phyloP scores from a whole-genome alignment of 2,329 filamentous ascomycete genomes.

The Colletotrichum noveboracense region DNA sequence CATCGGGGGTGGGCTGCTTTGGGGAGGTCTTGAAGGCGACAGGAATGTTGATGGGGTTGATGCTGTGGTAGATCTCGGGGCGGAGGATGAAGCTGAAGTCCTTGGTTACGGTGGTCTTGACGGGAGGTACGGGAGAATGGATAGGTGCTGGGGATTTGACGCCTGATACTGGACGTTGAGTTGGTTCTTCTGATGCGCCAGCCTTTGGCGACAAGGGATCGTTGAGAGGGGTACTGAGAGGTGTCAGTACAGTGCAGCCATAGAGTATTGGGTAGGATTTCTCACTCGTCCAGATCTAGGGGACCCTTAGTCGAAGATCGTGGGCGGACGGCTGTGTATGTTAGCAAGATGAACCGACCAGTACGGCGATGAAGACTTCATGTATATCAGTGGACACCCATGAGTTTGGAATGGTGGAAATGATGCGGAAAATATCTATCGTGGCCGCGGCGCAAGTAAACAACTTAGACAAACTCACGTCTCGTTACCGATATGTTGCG shows the following conservation, averaged over 20 bases:
- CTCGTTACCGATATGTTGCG: conserved; percentile 20
- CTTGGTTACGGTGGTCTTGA: conserved; percentile 51
- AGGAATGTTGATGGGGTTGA: conserved; percentile 68
- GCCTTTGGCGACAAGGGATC: conserved; percentile 22
- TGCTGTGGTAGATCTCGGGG: conserved; percentile 81
- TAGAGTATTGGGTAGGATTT: fast-evolving
- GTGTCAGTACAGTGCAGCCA: conserved; percentile 14
- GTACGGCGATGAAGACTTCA: neutral
- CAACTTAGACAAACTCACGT: neutral
- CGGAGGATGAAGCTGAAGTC: conserved; percentile 84
- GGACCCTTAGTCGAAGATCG: conserved; percentile 79
- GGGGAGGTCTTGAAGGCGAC: conserved; percentile 72
- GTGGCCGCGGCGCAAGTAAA: neutral
- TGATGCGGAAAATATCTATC: neutral
- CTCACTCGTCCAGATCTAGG: conserved; percentile 74
- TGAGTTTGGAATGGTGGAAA: neutral
- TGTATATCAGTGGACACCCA: neutral
- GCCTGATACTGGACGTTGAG: conserved; percentile 19
- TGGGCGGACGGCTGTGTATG: conserved; percentile 56
- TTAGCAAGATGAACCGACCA: neutral
- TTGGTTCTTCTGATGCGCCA: conserved; percentile 17
- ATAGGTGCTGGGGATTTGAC: conserved; percentile 27
- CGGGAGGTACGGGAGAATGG: conserved; percentile 38
- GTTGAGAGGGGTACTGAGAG: conserved; percentile 21
- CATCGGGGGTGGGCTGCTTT: conserved; percentile 65